Conservation (phyloP, 805 yeast genomes). For the Torulaspora quercuum region DNA sequence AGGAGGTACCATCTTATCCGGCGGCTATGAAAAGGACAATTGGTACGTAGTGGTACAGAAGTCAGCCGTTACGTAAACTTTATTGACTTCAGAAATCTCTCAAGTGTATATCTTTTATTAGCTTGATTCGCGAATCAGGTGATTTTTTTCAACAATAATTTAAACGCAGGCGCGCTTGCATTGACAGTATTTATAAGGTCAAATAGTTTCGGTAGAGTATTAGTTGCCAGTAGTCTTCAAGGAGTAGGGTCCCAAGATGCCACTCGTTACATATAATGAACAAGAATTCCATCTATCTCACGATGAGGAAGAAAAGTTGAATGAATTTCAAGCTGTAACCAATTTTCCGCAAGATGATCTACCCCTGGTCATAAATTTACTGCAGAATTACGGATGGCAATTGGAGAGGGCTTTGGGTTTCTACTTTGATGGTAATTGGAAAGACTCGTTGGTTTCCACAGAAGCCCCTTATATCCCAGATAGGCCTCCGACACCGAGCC, state of each 20-base stretch:
- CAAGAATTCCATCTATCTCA: slow-evolving; percentile 36
- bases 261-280: slow-evolving; percentile 23
- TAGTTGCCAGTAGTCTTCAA: not conserved
- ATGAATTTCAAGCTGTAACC: slow-evolving; percentile 50
- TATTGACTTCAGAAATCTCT: too few relatives aligned
- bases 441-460: slow-evolving; percentile 14
- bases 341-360: slow-evolving; percentile 47
- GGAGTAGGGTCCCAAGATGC: slow-evolving; percentile 21
- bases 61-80: too few relatives aligned
- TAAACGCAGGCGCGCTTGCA: too few relatives aligned
- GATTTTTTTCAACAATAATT: slow-evolving; percentile 3
- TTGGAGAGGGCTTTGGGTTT: slow-evolving; percentile 58
- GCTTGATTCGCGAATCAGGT: slow-evolving; percentile 8
- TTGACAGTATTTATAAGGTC: not conserved
- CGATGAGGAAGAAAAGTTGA: slow-evolving; percentile 44
- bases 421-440: slow-evolving; percentile 57
- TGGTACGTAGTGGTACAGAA: slow-evolving; percentile 73
- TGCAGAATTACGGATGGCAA: slow-evolving; percentile 55
- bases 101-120: too few relatives aligned
- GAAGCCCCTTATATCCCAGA: slow-evolving; percentile 13
- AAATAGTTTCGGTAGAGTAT: not conserved
- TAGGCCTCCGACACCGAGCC: slow-evolving; percentile 15
- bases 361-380: slow-evolving; percentile 44
- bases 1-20: slow-evolving; percentile 61
- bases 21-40: slow-evolving; percentile 90